Evolutionary conservation across 768 basidiomycete species (phyloP).

Genomic region (Leccinum rimulosum): DNA sequence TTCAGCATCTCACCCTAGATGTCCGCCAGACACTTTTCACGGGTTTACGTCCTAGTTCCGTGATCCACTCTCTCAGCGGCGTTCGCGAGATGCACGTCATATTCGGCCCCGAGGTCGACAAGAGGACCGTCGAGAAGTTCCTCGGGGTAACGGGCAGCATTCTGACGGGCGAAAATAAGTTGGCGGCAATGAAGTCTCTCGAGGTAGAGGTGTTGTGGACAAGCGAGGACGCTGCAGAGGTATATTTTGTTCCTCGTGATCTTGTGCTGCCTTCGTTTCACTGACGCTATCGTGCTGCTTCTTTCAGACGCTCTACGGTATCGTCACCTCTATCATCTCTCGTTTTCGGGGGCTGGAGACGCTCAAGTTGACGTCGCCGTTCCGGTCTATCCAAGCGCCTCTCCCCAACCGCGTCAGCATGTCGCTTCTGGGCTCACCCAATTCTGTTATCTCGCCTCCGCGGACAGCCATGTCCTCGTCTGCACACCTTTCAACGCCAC

Average conservation of each 20-base stretch:
- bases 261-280: not conserved
- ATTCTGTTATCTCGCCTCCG: slow-evolving; percentile 8
- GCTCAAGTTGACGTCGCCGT: slow-evolving; percentile 33
- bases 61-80: slow-evolving; percentile 27
- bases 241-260: not conserved
- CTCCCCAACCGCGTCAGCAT: slow-evolving; percentile 5
- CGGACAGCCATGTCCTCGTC: not conserved
- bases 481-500: not conserved
- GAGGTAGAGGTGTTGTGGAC: slow-evolving; percentile 31
- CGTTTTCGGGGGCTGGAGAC: slow-evolving; percentile 28
- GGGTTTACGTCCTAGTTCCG: slow-evolving; percentile 27
- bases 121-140: slow-evolving; percentile 32
- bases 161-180: slow-evolving; percentile 14
- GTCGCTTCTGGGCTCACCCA: slow-evolving; percentile 1
- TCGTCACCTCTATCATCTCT: slow-evolving; percentile 32
- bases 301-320: slow-evolving; percentile 26
- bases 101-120: slow-evolving; percentile 33
- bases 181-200: slow-evolving; percentile 17
- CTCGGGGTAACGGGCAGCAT: slow-evolving; percentile 25
- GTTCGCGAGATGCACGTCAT: slow-evolving; percentile 30
- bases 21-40: slow-evolving; percentile 30
- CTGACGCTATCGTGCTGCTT: not conserved
- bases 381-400: slow-evolving; percentile 25
- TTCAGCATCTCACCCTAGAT: slow-evolving; percentile 23
- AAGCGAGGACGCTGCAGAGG: slow-evolving; percentile 29